Evolutionary conservation across 2,329 filamentous ascomycete genomes (phyloP), one percentile per base, ranked within the genome.

Genomic region (Phoma sp.): DNA sequence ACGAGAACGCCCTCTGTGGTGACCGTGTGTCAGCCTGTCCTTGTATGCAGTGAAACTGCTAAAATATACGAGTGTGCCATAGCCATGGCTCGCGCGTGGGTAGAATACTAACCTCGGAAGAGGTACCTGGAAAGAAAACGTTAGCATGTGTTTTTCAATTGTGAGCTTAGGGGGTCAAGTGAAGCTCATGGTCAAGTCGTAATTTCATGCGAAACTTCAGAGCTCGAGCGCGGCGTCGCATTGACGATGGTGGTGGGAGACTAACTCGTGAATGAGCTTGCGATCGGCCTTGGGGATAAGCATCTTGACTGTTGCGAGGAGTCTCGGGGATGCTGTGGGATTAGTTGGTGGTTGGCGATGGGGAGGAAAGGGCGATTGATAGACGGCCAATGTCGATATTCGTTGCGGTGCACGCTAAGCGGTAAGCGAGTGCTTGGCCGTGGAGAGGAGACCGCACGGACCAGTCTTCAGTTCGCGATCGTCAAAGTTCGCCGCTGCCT

Each of bases 201-300:
- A 51, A 64, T 69, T 67, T 64, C 55, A 57, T 61, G 62, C 61
- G 63, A 69, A 69, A 67, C 61, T 63, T 58, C 62, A 60, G 45
- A 60, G 51, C 62, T 64, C 64, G 60, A 69, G 60, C 68, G 60
- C 55, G 62, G 64, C 54, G 57, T 46, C 54, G 32, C 46, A 41
- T 54, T 54, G 54, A 60, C 31, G 58, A 48, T 52, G 48, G 48
- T 60, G 59, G 56, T 63, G 67, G 67, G 57, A 50, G 89, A 99
- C 91, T 90, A 94, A 96, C 90, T 94, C 94, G 88, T 99, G 95
- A 85, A 99, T 98, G 90, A 92, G 92, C 91, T 99, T 99, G 86
- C 96, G 93, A 86, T 99, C 95, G 82, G 92, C 90, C 90, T 98
- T 98, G 81, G 95, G 95, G 82, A 99, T 99, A 86, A 99, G 90